A percentile compares a stretch with the other conserved stretches of the same genome.
These are phyloP conservation scores for Diaporthe ilicicola DNA, from an alignment of 2,329 filamentous ascomycete genomes.

Conservation along the genomic window DNA sequence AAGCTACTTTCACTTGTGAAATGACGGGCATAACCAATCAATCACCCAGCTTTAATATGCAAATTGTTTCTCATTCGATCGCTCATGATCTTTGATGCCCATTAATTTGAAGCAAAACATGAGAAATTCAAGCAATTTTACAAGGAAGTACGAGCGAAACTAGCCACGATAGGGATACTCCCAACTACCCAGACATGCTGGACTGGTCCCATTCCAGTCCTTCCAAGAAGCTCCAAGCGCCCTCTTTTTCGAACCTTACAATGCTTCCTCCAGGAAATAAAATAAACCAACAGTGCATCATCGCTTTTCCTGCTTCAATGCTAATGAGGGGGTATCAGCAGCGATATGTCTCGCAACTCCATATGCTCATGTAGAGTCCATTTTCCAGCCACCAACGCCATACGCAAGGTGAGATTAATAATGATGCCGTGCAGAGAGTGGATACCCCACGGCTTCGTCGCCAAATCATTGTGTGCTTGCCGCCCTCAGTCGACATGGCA, in stretches of 20 bases:
- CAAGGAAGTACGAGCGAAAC: constrained; percentile 7
- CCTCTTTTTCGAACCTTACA: background rate
- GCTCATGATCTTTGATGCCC: background rate
- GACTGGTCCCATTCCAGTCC: background rate
- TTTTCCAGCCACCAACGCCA: constrained; percentile 28
- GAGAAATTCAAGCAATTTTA: background rate
- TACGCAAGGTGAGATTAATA: background rate
- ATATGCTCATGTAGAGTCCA: background rate
- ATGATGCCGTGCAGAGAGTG: background rate
- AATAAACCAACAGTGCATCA: constrained; percentile 1
- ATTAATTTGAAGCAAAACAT: background rate
- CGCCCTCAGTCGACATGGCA: constrained; percentile 37
- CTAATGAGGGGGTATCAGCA: constrained; percentile 27
- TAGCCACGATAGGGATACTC: background rate
- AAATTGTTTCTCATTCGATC: background rate
- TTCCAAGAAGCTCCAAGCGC: background rate
- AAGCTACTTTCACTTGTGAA: background rate
- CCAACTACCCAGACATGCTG: background rate
- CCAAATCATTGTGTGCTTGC: background rate
- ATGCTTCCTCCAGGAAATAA: background rate
- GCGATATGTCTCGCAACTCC: background rate
- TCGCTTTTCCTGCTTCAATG: constrained; percentile 6
- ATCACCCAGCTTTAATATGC: background rate
- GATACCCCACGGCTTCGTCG: background rate
- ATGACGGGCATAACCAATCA: constrained; percentile 5